Conservation (phyloP, 2,329 filamentous ascomycete species). For the Botrytis paeoniae region DNA sequence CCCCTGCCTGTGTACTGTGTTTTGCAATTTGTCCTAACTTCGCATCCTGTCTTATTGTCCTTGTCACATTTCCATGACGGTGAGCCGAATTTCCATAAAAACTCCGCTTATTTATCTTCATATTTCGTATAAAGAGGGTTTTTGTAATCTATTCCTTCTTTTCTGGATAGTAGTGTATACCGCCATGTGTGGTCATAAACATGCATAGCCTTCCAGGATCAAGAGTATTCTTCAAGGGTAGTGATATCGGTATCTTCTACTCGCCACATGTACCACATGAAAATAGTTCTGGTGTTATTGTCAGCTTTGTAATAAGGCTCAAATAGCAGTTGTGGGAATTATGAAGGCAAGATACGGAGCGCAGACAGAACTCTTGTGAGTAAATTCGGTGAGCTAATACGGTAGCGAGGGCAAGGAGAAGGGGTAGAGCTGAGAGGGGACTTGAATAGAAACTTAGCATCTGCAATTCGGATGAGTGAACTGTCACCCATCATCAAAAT, state of each 20-base stretch:
- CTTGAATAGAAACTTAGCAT: background rate
- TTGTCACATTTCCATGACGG: background rate
- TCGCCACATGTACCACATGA: slow-evolving; percentile 99
- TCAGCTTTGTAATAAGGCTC: background rate
- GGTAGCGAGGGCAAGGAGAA: background rate
- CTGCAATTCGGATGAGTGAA: background rate
- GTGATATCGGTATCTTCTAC: slow-evolving; percentile 75
- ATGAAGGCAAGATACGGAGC: background rate
- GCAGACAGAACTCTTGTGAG: background rate
- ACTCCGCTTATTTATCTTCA: too few species aligned
- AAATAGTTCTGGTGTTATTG: slow-evolving; percentile 62
- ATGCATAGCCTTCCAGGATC: background rate
- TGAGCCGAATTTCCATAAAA: background rate
- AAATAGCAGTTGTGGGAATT: background rate
- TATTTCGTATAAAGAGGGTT: background rate
- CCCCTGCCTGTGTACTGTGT: background rate
- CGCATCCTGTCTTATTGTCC: background rate
- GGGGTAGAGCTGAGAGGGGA: background rate
- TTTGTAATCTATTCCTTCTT: background rate
- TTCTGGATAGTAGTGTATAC: too few species aligned
- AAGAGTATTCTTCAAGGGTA: slow-evolving; percentile 45
- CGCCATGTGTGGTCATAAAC: background rate
- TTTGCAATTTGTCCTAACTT: background rate
- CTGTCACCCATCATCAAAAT: background rate
- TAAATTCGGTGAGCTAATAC: background rate